Evolutionary conservation across 1,284 basidiomycete genomes (phyloP), one percentile per base, ranked within the genome.

Genomic region (Puccinia polysora): DNA sequence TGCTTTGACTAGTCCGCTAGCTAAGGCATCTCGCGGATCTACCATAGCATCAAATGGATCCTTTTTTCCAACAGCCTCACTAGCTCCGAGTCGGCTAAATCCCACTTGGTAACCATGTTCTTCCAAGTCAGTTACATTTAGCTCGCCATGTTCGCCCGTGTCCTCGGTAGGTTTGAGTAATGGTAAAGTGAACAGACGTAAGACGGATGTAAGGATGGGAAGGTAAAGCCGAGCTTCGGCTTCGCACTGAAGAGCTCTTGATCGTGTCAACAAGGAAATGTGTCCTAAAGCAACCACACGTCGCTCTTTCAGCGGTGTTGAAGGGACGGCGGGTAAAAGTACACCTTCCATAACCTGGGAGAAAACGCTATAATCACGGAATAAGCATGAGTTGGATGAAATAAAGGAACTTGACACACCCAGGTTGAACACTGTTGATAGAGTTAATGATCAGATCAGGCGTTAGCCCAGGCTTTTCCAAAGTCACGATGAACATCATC

Each of bases 31-130:
- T 1, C 60, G 49, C 15, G 70, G 70, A 73, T 73, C 70, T 15
- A 38, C 62, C 38, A 73, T 58, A 20, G 52, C 40, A 47, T 55
- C 53, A 56, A 73, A 64, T 23, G 59, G 43, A 65, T 64, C 62
- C 40, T 36, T 70, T 28, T 64, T 65, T 2, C 52, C 52, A 53
- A 60, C 38, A 20, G 52, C 34, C 53, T 83, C 82, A 18, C 89
- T 88, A 0, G 95, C 90, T 0, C 91, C 92, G 10, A 98, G 84
- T 56, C 89, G 86, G 67, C 92, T 93, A 81, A 95, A 98, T 1
- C 89, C 88, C 0, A 90, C 89, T 79, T 98, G 95, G 82, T 97
- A 98, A 7, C 60, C 70, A 49, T 56, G 25, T 7, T 88, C 95
- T 78, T 97, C 94, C 75, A 87, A 87, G 80, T 97, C 95, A 55